These are phyloP conservation scores for Colletotrichum siamense DNA, from an alignment of 2,329 filamentous ascomycete species.

Conservation along the genomic window DNA sequence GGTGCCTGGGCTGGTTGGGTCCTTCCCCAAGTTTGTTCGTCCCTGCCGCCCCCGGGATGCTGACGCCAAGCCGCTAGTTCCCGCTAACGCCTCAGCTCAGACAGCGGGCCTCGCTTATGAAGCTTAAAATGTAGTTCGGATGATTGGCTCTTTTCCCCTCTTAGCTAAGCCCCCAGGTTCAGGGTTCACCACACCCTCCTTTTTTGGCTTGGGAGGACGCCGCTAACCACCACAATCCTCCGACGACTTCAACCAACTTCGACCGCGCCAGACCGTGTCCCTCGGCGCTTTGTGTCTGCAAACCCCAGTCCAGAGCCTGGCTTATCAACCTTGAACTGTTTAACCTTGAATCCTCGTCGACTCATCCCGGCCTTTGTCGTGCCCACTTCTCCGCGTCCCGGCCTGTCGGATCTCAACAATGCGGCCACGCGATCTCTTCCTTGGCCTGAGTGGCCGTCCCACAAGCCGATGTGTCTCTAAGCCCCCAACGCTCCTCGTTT, in stretches of 20 bases:
- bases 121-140: neutral
- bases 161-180: neutral
- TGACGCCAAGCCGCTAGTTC: neutral
- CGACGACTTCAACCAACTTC: neutral
- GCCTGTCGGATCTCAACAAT: neutral
- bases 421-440: neutral
- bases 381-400: neutral
- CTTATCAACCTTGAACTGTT: neutral
- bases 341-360: neutral
- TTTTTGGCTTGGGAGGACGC: neutral
- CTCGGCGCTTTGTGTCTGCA: slow-evolving; percentile 1
- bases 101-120: neutral
- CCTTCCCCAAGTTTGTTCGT: neutral
- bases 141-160: neutral
- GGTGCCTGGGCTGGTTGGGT: neutral
- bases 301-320: neutral
- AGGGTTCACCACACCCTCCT: neutral
- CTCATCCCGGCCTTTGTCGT: neutral
- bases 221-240: neutral
- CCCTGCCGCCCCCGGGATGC: neutral
- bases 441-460: neutral
- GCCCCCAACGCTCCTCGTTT: neutral
- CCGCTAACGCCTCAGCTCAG: neutral
- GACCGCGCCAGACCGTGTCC: neutral
- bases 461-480: neutral